phyloP scores from a whole-genome alignment of 225 moss, liverwort and hornwort species.

The Pseudisothecium myosuroides region DNA sequence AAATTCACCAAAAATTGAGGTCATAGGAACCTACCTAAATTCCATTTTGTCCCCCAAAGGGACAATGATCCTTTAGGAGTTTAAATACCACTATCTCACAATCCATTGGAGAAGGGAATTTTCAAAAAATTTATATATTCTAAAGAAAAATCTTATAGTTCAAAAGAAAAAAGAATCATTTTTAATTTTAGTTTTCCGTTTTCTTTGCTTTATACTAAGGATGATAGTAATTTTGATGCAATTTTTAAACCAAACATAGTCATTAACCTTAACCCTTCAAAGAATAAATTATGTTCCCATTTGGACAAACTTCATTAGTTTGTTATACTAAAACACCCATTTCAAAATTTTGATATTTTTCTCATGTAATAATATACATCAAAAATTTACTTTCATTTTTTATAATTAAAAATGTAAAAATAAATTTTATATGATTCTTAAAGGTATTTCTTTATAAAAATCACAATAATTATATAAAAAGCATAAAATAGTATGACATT shows the following conservation, averaged over 20 bases:
- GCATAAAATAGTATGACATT: fast-evolving
- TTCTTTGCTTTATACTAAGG: neutral
- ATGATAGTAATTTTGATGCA: neutral
- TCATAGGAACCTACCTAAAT: too few species aligned
- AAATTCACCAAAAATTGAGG: too few species aligned
- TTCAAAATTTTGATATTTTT: neutral
- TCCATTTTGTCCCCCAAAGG: too few species aligned
- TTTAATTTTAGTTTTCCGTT: neutral
- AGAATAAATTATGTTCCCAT: fast-evolving
- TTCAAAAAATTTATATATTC: too few species aligned
- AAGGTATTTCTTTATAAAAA: neutral
- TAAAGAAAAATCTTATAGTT: neutral
- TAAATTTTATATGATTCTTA: too few species aligned
- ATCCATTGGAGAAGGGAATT: too few species aligned
- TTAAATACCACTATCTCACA: too few species aligned
- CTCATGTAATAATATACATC: neutral
- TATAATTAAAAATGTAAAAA: neutral
- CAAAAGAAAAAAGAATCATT: too few species aligned
- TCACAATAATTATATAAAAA: neutral
- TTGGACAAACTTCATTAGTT: neutral
- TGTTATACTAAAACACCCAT: neutral
- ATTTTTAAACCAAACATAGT: neutral
- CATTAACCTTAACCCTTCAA: neutral
- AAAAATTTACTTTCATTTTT: neutral
- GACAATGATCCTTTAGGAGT: too few species aligned